Base-by-base conservation (phyloP, 768 basidiomycete species). In the Tremella yokohamensis region DNA sequence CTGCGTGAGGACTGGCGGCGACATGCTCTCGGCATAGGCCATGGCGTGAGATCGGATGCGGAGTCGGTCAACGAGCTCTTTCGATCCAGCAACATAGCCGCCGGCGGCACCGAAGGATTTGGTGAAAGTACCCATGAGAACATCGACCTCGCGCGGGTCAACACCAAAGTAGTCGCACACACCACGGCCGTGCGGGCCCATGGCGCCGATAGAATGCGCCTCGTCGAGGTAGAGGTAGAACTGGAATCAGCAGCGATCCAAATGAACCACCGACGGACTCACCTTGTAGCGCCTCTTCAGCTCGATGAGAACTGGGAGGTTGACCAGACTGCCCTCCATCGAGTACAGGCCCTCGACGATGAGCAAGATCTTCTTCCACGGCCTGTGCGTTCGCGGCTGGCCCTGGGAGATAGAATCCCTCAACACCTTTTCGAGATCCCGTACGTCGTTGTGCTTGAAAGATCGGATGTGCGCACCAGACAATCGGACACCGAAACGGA, bases 51-150 rank as follows among this genome's bases (percentile, higher is more conserved):
- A 88, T 47, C 84, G 82, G 20, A 91, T 69, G 13, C 93, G 88
- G 8, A 99, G 82, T 4, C 85, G 81, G 64, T 90, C 86, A 63
- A 98, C 87, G 60, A 94, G 79, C 1, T 80, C 76, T 69, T 89
- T 92, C 65, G 79, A 84, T 7, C 92, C 93, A 2, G 93, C 83
- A 61, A 99, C 86, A 78, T 98, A 98, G 2, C 96, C 94, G 47
- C 94, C 94, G 0, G 92, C 87, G 6, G 71, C 66, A 22, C 70
- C 72, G 50, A 75, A 77, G 3, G 79, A 79, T 59, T 80, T 80
- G 22, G 94, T 99, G 77, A 99, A 96, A 0, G 96, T 99, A 49
- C 96, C 96, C 96, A 99, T 99, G 61, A 96, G 84, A 61, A 99
- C 82, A 72, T 99, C 96, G 62, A 98, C 83, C 8, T 81, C 81